These are phyloP conservation scores for Blastocrithidia nonstop DNA, from an alignment of 208 protist genomes.

Conservation along the genomic window DNA sequence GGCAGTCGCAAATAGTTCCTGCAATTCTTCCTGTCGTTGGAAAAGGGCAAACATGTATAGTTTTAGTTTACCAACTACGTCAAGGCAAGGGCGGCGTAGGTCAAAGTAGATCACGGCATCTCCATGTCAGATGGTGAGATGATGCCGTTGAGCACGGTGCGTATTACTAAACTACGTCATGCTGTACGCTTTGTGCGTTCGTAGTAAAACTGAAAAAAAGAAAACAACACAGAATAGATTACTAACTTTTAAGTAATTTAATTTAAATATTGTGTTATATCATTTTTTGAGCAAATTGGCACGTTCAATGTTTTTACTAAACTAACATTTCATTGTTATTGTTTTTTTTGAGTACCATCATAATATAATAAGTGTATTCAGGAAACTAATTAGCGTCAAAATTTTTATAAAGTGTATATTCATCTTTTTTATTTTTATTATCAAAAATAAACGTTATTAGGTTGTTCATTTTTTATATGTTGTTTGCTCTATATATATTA, in stretches of 20 bases:
- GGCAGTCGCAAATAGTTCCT: conserved; percentile 44
- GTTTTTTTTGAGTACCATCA: conserved; percentile 1
- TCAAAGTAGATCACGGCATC: conserved; percentile 50
- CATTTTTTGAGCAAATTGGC: not conserved
- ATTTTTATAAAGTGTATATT: too few relatives aligned
- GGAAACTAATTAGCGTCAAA: too few relatives aligned
- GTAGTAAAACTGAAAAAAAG: conserved; percentile 6
- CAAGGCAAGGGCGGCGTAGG: conserved; percentile 60
- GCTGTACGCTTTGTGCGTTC: conserved; percentile 39
- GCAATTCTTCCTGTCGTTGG: conserved; percentile 43
- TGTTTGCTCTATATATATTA: too few relatives aligned
- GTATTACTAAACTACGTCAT: conserved; percentile 35
- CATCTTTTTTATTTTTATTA: too few relatives aligned
- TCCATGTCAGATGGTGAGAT: conserved; percentile 76
- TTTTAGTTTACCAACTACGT: conserved; percentile 56
- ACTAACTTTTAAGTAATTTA: not conserved
- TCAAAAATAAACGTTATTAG: too few relatives aligned
- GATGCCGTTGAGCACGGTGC: conserved; percentile 53
- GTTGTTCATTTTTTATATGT: too few relatives aligned
- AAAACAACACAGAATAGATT: not conserved
- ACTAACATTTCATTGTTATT: not conserved
- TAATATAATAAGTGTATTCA: too few relatives aligned
- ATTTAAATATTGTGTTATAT: too few relatives aligned
- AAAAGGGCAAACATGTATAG: conserved; percentile 47
- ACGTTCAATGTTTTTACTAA: not conserved